Conservation (phyloP, 2,329 filamentous ascomycete species). For the Trichophyton simii region DNA sequence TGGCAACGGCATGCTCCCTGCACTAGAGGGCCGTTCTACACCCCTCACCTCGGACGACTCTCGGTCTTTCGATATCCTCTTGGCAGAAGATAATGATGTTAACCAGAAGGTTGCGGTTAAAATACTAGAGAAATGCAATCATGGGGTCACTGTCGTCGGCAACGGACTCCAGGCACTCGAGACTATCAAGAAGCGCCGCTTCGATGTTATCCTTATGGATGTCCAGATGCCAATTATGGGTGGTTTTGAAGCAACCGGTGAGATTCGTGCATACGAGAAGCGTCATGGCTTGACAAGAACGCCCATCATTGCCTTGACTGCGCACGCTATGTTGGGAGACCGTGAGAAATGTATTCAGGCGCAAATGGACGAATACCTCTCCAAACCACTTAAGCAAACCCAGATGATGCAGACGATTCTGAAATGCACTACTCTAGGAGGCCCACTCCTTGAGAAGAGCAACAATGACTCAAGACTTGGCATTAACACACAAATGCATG, state of each 20-base stretch:
- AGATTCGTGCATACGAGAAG: conserved; percentile 90
- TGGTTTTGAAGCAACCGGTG: conserved; percentile 91
- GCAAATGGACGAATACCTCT: conserved; percentile 98
- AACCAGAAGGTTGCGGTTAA: conserved; percentile 94
- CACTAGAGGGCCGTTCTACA: conserved; percentile 82
- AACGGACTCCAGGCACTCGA: conserved; percentile 91
- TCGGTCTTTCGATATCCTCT: conserved; percentile 84
- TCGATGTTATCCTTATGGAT: conserved; percentile 97
- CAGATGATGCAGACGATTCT: conserved; percentile 96
- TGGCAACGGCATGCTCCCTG: conserved; percentile 90
- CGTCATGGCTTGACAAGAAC: conserved; percentile 68
- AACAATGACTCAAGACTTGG: conserved; percentile 25
- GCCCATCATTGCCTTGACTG: conserved; percentile 91
- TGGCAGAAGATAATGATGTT: conserved; percentile 94
- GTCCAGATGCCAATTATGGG: conserved; percentile 99
- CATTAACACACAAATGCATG: not conserved
- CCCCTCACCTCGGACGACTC: conserved; percentile 87
- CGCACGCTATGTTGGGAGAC: conserved; percentile 97
- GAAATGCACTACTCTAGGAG: conserved; percentile 83
- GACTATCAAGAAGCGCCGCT: conserved; percentile 80
- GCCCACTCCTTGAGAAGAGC: conserved; percentile 29
- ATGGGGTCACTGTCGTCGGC: conserved; percentile 59
- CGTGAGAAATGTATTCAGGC: conserved; percentile 96
- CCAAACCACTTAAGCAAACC: conserved; percentile 91
- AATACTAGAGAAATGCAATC: conserved; percentile 91